Evolutionary conservation across 306 rosid species (phyloP).

Genomic region (Fragaria nilgerrensis): DNA sequence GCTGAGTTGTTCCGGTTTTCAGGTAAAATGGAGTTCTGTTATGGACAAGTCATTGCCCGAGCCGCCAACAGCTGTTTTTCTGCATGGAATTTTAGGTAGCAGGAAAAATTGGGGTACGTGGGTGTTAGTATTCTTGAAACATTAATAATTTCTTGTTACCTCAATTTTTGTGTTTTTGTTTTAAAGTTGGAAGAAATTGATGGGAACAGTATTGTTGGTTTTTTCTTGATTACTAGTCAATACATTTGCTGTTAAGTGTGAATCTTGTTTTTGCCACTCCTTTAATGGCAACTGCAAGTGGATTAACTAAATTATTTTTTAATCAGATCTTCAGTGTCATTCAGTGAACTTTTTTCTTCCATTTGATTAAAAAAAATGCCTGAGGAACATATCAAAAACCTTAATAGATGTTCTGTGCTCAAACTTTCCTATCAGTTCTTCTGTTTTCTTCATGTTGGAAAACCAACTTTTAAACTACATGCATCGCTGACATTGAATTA

Average conservation of each 20-base stretch:
- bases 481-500: neutral
- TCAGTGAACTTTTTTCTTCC: neutral
- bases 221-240: neutral
- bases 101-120: conserved; percentile 93
- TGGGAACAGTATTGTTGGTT: neutral
- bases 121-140: neutral
- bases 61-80: conserved; percentile 91
- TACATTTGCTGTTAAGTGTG: neutral
- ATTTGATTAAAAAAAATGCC: neutral
- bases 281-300: neutral
- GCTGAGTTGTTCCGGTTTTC: conserved; percentile 19
- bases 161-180: neutral
- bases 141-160: neutral
- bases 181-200: neutral
- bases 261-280: neutral
- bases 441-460: neutral
- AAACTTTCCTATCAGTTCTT: neutral
- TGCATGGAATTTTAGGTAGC: conserved; percentile 89
- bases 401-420: neutral
- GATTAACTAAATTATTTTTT: neutral
- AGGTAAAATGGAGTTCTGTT: conserved; percentile 90
- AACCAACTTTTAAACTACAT: neutral
- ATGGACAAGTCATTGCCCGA: conserved; percentile 60
- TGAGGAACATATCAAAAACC: neutral
- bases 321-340: neutral